These are phyloP conservation scores for Kazachstania viticola DNA, from an alignment of 805 yeast species.

Conservation along the genomic window DNA sequence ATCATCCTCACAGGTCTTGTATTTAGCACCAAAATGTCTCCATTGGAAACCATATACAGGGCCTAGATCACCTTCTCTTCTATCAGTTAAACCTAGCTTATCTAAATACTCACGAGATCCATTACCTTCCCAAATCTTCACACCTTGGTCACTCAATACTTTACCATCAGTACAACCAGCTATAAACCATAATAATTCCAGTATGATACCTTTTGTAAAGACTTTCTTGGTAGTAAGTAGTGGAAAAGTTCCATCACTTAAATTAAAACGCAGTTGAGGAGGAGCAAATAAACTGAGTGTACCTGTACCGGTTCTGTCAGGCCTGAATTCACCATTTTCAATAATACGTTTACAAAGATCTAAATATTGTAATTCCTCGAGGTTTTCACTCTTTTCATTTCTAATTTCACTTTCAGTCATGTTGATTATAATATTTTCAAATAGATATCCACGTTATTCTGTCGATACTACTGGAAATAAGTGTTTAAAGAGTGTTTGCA, in stretches of 20 bases:
- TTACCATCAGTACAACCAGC: constrained; percentile 85
- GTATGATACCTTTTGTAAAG: constrained; percentile 76
- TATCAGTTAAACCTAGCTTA: constrained; percentile 61
- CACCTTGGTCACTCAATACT: constrained; percentile 65
- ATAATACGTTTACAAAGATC: constrained; percentile 71
- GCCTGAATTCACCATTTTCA: constrained; percentile 76
- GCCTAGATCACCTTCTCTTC: constrained; percentile 91
- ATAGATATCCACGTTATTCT: too few species aligned
- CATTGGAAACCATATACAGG: constrained; percentile 99
- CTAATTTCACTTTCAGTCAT: constrained; percentile 1
- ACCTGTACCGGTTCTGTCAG: constrained; percentile 97
- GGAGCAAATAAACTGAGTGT: constrained; percentile 88
- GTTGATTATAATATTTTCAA: too few species aligned
- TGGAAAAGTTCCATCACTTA: constrained; percentile 68
- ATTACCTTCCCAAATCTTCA: constrained; percentile 98
- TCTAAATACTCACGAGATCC: constrained; percentile 90
- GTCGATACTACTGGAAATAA: too few species aligned
- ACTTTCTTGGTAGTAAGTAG: constrained; percentile 87
- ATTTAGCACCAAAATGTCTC: constrained; percentile 97
- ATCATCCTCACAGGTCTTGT: constrained; percentile 75
- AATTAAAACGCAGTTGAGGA: constrained; percentile 79
- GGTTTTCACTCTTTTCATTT: constrained; percentile 1
- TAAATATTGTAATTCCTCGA: constrained; percentile 76
- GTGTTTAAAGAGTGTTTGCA: too few species aligned
- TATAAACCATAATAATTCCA: constrained; percentile 89